Evolutionary conservation across 164 flowering plant genomes (phyloP).

Genomic region (Stephania cephalantha): DNA sequence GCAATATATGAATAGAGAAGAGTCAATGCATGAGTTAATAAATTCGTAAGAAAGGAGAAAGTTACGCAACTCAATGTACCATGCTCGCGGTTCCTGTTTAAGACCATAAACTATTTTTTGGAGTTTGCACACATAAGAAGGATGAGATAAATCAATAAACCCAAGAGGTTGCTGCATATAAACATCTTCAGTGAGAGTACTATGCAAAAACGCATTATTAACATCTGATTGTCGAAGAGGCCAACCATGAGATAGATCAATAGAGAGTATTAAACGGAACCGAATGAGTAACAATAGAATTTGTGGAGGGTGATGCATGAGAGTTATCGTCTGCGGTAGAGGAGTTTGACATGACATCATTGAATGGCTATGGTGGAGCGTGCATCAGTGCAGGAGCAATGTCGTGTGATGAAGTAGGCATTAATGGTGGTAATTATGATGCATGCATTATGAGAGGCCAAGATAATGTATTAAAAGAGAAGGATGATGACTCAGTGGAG

Average conservation of each 20-base stretch:
- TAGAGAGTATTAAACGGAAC: neutral
- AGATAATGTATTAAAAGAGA: no score
- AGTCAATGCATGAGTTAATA: neutral
- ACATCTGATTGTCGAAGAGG: neutral
- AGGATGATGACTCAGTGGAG: no score
- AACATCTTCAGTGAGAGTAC: neutral
- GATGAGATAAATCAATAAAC: neutral
- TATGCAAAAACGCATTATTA: neutral
- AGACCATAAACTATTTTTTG: neutral
- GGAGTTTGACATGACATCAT: no score
- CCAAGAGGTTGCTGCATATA: conserved; percentile 3
- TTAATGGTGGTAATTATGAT: no score
- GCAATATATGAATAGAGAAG: neutral
- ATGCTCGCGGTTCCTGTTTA: neutral
- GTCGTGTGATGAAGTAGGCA: no score
- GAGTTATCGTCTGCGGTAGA: no score
- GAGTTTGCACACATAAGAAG: neutral
- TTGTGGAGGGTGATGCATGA: no score
- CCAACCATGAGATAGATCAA: neutral
- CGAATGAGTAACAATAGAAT: no score
- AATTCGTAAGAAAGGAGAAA: neutral
- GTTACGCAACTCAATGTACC: neutral
- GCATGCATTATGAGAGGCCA: no score
- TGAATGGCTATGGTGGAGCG: no score
- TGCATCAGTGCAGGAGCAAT: no score